Evolutionary conservation across 805 yeast genomes (phyloP), one percentile per base, ranked within the genome.

Genomic region (Kodamaea kaohsiungensis): DNA sequence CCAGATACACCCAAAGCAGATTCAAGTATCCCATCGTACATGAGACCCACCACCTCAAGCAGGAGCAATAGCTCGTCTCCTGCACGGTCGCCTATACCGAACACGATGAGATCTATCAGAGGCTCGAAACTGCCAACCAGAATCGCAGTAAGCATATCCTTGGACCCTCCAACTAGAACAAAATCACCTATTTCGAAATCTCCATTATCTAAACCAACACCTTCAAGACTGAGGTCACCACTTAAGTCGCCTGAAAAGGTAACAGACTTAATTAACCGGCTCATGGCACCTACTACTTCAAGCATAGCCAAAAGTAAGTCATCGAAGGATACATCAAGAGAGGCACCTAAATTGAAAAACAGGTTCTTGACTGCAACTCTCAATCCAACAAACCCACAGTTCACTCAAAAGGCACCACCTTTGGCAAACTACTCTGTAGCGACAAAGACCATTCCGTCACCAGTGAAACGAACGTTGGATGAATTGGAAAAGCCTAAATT

Each of bases 331-430:
- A 47, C 47, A 2, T 7, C 25, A 7, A 48, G 59, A 2, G 54
- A 47, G 18, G 25, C 25, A 22, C 59, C 60, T 13, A 51, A 46
- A 16, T 17, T 43, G 38, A 71, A 65, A 55, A 74, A 73, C 54
- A 65, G 66, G 53, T 71, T 75, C 51, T 63, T 73, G 35, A 68
- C 76, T 0, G 71, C 77, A 1, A 67, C 71, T 7, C 61, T 75
- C 18, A 70, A 70, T 19, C 73, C 77, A 0, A 62, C 66, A 2
- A 67, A 67, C 7, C 65, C 70, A 5, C 57, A 54, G 25, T 63
- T 71, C 33, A 63, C 61, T 40, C 58, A 60, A 15, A 56, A 52
- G 46, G 60, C 53, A 49, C 49, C 60, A 12, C 52, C 56, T 7
- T 42, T 52, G 19, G 58, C 60, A 7, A 13, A 50, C 22, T 38